phyloP scores from a whole-genome alignment of 2,329 filamentous ascomycete species.

The Sporothrix mexicana region DNA sequence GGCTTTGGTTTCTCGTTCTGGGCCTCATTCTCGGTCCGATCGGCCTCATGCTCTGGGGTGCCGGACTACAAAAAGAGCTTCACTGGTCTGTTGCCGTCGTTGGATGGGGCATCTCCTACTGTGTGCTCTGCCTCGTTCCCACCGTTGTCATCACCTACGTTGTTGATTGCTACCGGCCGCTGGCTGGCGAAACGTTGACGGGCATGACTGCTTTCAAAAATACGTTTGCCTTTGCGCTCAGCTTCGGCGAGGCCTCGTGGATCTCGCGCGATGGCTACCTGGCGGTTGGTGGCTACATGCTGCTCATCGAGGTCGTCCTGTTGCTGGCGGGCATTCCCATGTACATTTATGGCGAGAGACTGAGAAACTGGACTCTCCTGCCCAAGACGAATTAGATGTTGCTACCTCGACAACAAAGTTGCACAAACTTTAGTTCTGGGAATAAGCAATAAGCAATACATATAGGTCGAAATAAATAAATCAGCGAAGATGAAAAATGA shows the following conservation, averaged over 20 bases:
- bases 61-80: background rate
- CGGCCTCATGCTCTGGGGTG: slow-evolving; percentile 15
- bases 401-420: too few species aligned
- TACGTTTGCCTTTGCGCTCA: slow-evolving; percentile 18
- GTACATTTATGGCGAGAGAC: slow-evolving; percentile 5
- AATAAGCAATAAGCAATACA: too few species aligned
- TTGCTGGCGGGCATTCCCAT: slow-evolving; percentile 2
- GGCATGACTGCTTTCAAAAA: slow-evolving; percentile 14
- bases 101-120: slow-evolving; percentile 10
- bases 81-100: slow-evolving; percentile 10
- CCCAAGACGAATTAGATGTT: too few species aligned
- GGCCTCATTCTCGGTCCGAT: slow-evolving; percentile 2
- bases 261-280: background rate
- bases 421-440: too few species aligned
- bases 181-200: slow-evolving; percentile 17
- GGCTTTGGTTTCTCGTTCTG: slow-evolving; percentile 10
- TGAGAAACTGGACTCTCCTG: slow-evolving; percentile 9
- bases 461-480: too few species aligned
- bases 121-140: slow-evolving; percentile 18
- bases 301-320: slow-evolving; percentile 6
- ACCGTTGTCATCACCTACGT: slow-evolving; percentile 12
- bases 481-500: too few species aligned
- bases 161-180: slow-evolving; percentile 6
- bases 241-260: slow-evolving; percentile 22
- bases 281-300: slow-evolving; percentile 38